Base-by-base conservation (phyloP, 208 protist genomes). In the Leishmania braziliensis region DNA sequence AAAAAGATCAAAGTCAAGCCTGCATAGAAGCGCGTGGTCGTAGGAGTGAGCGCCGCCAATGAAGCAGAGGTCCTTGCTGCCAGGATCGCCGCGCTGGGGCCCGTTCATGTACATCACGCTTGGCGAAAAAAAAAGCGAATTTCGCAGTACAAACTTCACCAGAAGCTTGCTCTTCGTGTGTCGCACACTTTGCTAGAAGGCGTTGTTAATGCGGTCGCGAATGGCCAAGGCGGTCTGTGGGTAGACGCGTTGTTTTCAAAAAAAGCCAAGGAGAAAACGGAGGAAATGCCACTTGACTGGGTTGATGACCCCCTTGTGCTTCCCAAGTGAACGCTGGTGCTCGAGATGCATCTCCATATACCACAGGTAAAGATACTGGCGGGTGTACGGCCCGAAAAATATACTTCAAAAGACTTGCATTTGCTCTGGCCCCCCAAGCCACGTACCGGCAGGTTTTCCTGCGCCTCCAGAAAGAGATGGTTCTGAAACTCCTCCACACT, bases 401-500 rank as follows among this genome's bases (percentile, higher is more conserved):
- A 94, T 23, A 97, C 91, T 71, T 97, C 95, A 80, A 96, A 96
- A 0, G 91, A 93, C 80, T 97, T 93, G 74, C 87, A 95, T 77
- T 93, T 86, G 80, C 88, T 93, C 58, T 91, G 89, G 3, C 95
- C 95, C 48, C 92, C 93, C 33, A 97, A 85, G 0, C 95, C 95
- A 63, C 95, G 86, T 3, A 94, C 90, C 6, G 95, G 95, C 48
- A 97, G 77, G 86, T 95, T 95, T 12, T 93, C 95, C 65, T 97
- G 90, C 9, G 92, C 82, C 81, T 96, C 95, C 0, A 95, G 79
- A 43, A 88, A 89, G 6, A 97, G 86, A 78, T 95, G 94, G 75
- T 88, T 83, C 79, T 97, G 95, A 71, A 96, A 97, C 81, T 97
- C 92, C 83, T 95, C 87, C 92, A 98, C 95, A 77, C 90, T 93